Conservation (phyloP, 2,329 filamentous ascomycete genomes). For the Clarireedia hainanense region DNA sequence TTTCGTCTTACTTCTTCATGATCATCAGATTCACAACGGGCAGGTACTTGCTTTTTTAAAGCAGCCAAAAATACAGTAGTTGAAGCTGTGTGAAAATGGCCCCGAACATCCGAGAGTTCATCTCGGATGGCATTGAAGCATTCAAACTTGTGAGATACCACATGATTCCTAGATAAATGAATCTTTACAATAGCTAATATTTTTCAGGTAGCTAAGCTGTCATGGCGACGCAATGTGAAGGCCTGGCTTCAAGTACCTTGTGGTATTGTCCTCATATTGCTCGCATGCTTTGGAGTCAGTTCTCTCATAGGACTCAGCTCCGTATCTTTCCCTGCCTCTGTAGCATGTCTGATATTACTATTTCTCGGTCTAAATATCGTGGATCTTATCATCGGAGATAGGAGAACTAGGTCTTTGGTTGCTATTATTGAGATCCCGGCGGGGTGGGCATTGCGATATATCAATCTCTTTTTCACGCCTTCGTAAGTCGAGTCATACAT, state of each 20-base stretch:
- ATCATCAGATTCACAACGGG: too few relatives aligned
- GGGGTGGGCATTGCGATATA: conserved; percentile 13
- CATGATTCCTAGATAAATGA: background rate
- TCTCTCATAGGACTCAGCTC: conserved; percentile 36
- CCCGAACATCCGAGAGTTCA: background rate
- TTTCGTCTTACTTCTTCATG: background rate
- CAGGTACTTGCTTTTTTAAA: too few relatives aligned
- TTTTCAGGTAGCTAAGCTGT: conserved; percentile 21
- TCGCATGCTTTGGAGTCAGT: conserved; percentile 35
- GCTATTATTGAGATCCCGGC: conserved; percentile 42
- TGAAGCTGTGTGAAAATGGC: background rate
- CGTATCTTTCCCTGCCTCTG: conserved; percentile 51
- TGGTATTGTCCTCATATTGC: conserved; percentile 32
- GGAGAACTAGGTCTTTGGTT: conserved; percentile 41
- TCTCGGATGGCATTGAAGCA: conserved; percentile 21
- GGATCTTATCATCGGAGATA: conserved; percentile 40
- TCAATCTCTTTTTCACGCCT: conserved; percentile 14
- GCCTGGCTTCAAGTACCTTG: conserved; percentile 45
- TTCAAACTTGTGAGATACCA: conserved; percentile 21
- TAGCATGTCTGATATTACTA: conserved; percentile 48
- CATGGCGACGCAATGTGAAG: conserved; percentile 27
- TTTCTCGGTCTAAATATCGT: conserved; percentile 42
- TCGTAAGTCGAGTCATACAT: background rate
- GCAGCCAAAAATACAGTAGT: background rate
- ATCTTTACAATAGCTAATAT: conserved; percentile 12